Evolutionary conservation across 129 eudicot genomes (phyloP), one percentile per base, ranked within the genome.

Genomic region (Helichrysum umbraculigerum): DNA sequence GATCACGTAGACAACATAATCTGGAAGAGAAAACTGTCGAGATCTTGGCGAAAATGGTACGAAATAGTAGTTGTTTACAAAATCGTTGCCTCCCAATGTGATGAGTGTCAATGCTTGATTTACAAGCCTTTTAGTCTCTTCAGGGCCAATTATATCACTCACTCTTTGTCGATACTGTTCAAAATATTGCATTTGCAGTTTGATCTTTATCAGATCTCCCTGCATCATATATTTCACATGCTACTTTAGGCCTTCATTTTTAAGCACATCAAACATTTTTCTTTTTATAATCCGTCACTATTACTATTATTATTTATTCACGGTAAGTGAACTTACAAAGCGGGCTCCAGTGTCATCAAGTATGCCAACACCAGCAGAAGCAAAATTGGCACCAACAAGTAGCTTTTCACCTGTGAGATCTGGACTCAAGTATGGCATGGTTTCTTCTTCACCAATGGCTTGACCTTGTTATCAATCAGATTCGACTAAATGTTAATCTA

Each of bases 11-110:
- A 29, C 68, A 19, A 76, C 85, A 75, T 80, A 91, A 70, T 85
- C 80, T 5, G 85, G 90, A 11, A 91, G 86, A 69, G 83, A 0
- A 68, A 51, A 88, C 32, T 91, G 90, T 30, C 85, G 77, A 28
- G 87, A 76, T 58, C 97, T 85, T 15, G 74, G 81, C 35, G 97
- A 80, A 51, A 67, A 30, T 15, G 97, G 97, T 25, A 81, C 75
- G 19, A 86, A 78, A 59, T 56, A 91, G 70, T 91, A 91, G 73
- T 91, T 91, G 84, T 87, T 91, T 32, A 91, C 90, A 66, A 86
- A 91, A 75, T 91, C 97, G 67, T 91, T 91, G 21, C 94, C 97
- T 8, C 94, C 97, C 66, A 86, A 65, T 6, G 89, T 81, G 57
- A 91, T 88, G 6, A 91, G 88, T 4, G 86, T 85, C 12, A 91